Conservation (phyloP, 305 asterid species). For the Petunia hybrid region DNA sequence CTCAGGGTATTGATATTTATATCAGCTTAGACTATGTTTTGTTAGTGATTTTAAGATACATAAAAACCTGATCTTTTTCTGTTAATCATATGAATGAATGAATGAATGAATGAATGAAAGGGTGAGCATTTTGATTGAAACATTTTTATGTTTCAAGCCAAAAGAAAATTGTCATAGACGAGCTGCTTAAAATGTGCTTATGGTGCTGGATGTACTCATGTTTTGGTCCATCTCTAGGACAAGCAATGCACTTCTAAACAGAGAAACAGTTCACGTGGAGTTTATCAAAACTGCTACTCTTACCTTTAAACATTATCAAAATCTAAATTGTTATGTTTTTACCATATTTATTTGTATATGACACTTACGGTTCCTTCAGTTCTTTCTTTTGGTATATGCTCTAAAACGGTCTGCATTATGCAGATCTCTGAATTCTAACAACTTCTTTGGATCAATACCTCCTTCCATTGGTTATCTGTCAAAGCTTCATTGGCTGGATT, state of each 20-base stretch:
- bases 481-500: conserved; percentile 74
- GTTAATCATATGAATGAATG: background rate
- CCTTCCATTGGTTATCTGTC: conserved; percentile 61
- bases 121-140: background rate
- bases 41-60: background rate
- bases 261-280: background rate
- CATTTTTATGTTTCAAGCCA: too few relatives aligned
- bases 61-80: background rate
- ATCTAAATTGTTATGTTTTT: conserved; percentile 19
- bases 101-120: background rate
- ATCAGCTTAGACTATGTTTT: background rate
- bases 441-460: conserved; percentile 73
- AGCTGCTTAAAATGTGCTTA: too few relatives aligned
- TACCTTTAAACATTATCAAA: background rate
- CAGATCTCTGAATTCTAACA: conserved; percentile 81
- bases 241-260: background rate
- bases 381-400: background rate
- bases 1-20: conserved; percentile 4
- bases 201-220: background rate
- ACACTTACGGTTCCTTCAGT: background rate
- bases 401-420: conserved; percentile 27
- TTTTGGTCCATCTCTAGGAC: background rate
- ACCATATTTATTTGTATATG: background rate
- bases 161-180: too few relatives aligned
- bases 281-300: background rate